Percentiles rank a stretch among this genome's conserved stretches.
phyloP scores from a whole-genome alignment of 345 rosid species.

The Populus simonii region DNA sequence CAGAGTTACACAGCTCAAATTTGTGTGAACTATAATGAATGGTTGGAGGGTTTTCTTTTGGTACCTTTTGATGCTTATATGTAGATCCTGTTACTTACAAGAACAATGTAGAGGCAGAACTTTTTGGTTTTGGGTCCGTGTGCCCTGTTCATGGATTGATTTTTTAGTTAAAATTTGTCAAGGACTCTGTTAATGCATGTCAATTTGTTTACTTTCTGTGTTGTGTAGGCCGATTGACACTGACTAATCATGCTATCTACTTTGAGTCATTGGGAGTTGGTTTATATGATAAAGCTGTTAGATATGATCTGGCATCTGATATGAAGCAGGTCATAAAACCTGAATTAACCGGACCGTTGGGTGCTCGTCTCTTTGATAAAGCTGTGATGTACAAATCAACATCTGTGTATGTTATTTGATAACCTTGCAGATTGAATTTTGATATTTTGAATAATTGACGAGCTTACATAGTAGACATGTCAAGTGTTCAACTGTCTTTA shows the following conservation, averaged over 20 bases:
- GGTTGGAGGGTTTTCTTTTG: no score
- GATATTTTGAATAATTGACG: neutral
- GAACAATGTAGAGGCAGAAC: neutral
- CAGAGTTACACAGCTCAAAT: no score
- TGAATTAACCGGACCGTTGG: conserved; percentile 89
- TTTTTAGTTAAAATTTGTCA: conserved; percentile 2
- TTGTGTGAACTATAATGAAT: no score
- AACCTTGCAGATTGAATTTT: conserved; percentile 10
- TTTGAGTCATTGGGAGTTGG: conserved; percentile 91
- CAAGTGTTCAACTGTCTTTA: neutral
- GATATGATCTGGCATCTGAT: conserved; percentile 75
- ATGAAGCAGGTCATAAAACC: conserved; percentile 85
- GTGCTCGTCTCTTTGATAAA: conserved; percentile 94
- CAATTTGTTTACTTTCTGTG: neutral
- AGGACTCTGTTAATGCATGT: conserved; percentile 1
- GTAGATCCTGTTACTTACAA: neutral
- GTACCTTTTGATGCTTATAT: neutral
- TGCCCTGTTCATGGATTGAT: neutral
- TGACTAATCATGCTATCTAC: conserved; percentile 77
- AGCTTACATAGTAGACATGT: neutral
- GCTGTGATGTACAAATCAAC: conserved; percentile 91
- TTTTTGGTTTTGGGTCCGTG: neutral
- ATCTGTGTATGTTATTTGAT: conserved; percentile 53
- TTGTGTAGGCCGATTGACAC: conserved; percentile 74
- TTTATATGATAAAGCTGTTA: conserved; percentile 63